These are phyloP conservation scores for Opeltia flavorubescens DNA, from an alignment of 495 filamentous ascomycete species.

Conservation along the genomic window DNA sequence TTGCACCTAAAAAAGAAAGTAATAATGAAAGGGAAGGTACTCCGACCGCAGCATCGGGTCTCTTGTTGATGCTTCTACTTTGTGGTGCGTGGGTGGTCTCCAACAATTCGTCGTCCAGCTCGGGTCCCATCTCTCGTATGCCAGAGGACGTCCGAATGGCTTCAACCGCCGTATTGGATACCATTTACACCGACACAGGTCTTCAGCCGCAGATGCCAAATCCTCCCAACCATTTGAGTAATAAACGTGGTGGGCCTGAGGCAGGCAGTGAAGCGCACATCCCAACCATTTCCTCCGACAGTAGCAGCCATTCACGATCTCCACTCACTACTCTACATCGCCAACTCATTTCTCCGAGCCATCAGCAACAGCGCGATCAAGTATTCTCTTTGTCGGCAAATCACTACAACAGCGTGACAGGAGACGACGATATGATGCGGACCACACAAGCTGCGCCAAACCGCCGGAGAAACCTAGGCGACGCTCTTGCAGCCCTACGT, in stretches of 20 bases:
- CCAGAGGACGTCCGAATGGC: constrained; percentile 89
- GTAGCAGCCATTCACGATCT: constrained; percentile 42
- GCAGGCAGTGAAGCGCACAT: constrained; percentile 31
- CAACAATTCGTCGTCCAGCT: constrained; percentile 48
- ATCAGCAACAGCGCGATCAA: constrained; percentile 81
- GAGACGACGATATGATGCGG: constrained; percentile 31
- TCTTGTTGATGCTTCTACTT: constrained; percentile 75
- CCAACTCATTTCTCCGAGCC: constrained; percentile 57
- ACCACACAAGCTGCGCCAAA: constrained; percentile 29
- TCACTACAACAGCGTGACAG: constrained; percentile 79
- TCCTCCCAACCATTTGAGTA: constrained; percentile 5
- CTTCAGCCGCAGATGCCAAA: constrained; percentile 24
- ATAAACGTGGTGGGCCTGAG: constrained; percentile 15
- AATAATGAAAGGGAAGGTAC: constrained; percentile 38
- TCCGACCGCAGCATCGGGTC: constrained; percentile 47
- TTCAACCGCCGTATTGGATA: constrained; percentile 78
- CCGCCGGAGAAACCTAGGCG: constrained; percentile 61
- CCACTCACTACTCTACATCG: constrained; percentile 63
- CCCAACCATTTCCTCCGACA: constrained; percentile 30
- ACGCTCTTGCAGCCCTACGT: constrained; percentile 70
- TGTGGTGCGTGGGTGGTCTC: constrained; percentile 95
- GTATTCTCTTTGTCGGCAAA: constrained; percentile 71
- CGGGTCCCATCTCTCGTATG: constrained; percentile 56
- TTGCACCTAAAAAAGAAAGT: constrained; percentile 41
- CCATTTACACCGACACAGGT: constrained; percentile 70